Percentiles rank a stretch among this genome's conserved stretches.
These are phyloP conservation scores for Daphne laureola DNA, from an alignment of 441 rosid genomes.

Conservation along the genomic window DNA sequence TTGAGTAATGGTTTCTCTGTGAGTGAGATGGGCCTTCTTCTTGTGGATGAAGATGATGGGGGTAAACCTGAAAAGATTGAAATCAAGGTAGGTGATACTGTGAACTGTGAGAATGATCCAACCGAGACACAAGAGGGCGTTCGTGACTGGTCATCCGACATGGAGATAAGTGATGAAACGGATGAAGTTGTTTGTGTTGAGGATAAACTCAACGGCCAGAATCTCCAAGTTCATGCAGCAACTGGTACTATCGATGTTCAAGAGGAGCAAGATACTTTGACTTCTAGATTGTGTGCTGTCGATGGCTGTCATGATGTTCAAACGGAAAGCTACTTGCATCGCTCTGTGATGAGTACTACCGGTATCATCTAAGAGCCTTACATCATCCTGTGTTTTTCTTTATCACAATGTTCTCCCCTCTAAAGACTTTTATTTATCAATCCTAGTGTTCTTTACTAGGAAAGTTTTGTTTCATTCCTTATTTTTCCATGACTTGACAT, in stretches of 20 bases:
- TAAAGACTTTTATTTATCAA: neutral
- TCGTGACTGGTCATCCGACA: slow-evolving; percentile 29
- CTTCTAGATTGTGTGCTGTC: slow-evolving; percentile 18
- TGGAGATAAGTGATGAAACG: slow-evolving; percentile 28
- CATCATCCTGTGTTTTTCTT: slow-evolving; percentile 7
- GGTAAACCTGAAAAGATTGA: slow-evolving; percentile 15
- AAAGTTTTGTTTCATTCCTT: slow-evolving; percentile 1
- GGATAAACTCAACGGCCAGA: slow-evolving; percentile 22
- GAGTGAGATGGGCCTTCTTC: slow-evolving; percentile 25
- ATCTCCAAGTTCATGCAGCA: slow-evolving; percentile 14
- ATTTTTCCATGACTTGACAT: slow-evolving; percentile 43
- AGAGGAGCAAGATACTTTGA: slow-evolving; percentile 22
- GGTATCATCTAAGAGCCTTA: slow-evolving; percentile 43
- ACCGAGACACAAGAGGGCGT: slow-evolving; percentile 34
- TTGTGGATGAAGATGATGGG: slow-evolving; percentile 25
- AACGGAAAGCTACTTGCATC: slow-evolving; percentile 25
- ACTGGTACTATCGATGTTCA: neutral
- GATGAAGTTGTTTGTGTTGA: slow-evolving; percentile 29
- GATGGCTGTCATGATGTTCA: slow-evolving; percentile 23
- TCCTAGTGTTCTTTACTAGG: slow-evolving; percentile 5
- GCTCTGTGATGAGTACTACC: slow-evolving; percentile 28
- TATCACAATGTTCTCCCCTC: neutral
- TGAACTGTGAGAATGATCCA: slow-evolving; percentile 26
- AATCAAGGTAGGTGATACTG: slow-evolving; percentile 20
- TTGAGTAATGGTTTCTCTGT: slow-evolving; percentile 24